phyloP scores from a whole-genome alignment of 225 moss, liverwort and hornwort species.

The Polytrichum commune region DNA sequence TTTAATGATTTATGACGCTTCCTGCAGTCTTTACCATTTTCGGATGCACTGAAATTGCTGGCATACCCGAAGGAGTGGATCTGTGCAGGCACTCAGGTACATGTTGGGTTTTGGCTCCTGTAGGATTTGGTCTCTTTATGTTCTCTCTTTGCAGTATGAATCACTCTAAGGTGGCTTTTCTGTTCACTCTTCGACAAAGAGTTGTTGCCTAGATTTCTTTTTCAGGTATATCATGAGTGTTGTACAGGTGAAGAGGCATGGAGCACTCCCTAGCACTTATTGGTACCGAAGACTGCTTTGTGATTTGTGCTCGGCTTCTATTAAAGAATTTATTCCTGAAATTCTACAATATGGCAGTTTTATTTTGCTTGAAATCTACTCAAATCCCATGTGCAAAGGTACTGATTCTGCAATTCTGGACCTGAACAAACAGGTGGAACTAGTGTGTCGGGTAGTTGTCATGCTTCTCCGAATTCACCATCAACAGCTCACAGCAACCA shows the following conservation, averaged over 20 bases:
- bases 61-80: conserved; percentile 84
- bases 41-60: conserved; percentile 92
- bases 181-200: too few species aligned
- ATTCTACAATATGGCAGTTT: too few species aligned
- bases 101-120: background rate
- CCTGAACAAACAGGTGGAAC: conserved; percentile 67
- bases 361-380: too few species aligned
- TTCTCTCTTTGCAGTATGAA: background rate
- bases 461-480: conserved; percentile 89
- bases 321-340: too few species aligned
- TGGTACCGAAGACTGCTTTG: too few species aligned
- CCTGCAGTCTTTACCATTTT: conserved; percentile 85
- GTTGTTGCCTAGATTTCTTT: too few species aligned
- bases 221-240: too few species aligned
- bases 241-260: too few species aligned
- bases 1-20: conserved; percentile 6
- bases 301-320: too few species aligned
- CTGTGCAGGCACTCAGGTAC: conserved; percentile 71
- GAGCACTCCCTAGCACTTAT: too few species aligned
- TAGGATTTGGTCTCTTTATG: background rate
- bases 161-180: background rate
- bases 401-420: too few species aligned
- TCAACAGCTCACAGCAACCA: conserved; percentile 85
- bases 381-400: too few species aligned
- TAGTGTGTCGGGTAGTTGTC: conserved; percentile 85